phyloP scores from a whole-genome alignment of 768 basidiomycete species.

The Dacryopinax primogenitus region DNA sequence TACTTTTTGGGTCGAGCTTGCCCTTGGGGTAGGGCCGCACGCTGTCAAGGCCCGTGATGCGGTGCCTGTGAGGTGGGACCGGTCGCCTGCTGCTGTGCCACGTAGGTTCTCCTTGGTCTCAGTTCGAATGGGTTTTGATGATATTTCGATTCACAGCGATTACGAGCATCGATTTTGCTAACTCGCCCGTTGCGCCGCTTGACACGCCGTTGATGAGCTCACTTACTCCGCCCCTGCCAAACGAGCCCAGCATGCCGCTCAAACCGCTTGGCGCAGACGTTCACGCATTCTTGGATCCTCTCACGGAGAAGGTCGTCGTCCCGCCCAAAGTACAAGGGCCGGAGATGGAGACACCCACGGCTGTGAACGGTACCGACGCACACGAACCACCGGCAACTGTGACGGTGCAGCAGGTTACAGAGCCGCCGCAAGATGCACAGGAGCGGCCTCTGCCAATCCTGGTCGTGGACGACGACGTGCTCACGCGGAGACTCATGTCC shows the following conservation, averaged over 20 bases:
- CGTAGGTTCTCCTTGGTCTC: too few species aligned
- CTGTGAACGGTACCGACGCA: not conserved
- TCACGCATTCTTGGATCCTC: not conserved
- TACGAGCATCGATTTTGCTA: not conserved
- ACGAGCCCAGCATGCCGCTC: not conserved
- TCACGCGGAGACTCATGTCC: conserved; percentile 25
- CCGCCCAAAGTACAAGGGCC: too few species aligned
- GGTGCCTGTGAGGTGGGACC: not conserved
- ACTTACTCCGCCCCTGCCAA: not conserved
- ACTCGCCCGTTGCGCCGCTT: not conserved
- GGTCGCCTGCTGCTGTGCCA: too few species aligned
- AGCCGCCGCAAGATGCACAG: not conserved
- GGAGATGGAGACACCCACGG: not conserved
- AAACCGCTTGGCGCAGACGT: not conserved
- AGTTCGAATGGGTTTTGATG: too few species aligned
- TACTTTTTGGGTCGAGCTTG: conserved; percentile 80
- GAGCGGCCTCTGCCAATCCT: conserved; percentile 16
- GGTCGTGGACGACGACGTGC: conserved; percentile 25
- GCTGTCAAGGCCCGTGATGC: conserved; percentile 8
- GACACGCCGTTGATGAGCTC: conserved; percentile 1
- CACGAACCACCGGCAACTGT: not conserved
- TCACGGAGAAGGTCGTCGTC: not conserved
- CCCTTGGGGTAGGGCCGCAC: conserved; percentile 18
- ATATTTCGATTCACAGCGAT: not conserved
- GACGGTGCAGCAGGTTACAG: not conserved